A percentile compares a stretch with the other conserved stretches of the same genome.
Evolutionary conservation across 2,329 filamentous ascomycete genomes (phyloP).

Genomic region (Xylaria digitata): DNA sequence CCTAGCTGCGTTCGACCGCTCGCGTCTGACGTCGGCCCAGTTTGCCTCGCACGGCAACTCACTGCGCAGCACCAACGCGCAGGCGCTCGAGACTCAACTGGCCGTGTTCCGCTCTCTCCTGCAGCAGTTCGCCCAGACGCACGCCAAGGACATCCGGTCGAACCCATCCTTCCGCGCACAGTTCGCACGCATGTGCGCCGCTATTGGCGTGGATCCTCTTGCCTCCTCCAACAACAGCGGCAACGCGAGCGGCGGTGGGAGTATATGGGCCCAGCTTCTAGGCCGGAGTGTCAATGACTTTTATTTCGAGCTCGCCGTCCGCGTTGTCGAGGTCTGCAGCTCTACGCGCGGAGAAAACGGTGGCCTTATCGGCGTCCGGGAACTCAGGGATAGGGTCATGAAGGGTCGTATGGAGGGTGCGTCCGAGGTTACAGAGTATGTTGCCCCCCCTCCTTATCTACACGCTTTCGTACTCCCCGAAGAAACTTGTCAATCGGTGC

Average conservation of each 20-base stretch:
- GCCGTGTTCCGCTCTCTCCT: conserved; percentile 95
- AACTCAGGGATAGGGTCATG: conserved; percentile 81
- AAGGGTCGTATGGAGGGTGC: conserved; percentile 79
- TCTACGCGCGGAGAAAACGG: conserved; percentile 91
- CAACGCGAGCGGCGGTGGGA: conserved; percentile 65
- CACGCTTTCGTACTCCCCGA: background rate
- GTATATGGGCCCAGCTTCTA: conserved; percentile 92
- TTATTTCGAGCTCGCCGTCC: conserved; percentile 97
- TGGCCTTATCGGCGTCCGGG: conserved; percentile 84
- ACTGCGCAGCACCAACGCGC: conserved; percentile 85
- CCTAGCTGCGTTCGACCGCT: conserved; percentile 88
- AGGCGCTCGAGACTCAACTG: conserved; percentile 90
- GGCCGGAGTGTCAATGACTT: conserved; percentile 96
- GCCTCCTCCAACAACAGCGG: conserved; percentile 65
- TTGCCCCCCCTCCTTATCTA: conserved; percentile 22
- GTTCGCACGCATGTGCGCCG: conserved; percentile 97
- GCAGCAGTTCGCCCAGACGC: conserved; percentile 93
- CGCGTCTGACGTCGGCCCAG: conserved; percentile 84
- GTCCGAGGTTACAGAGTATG: conserved; percentile 81
- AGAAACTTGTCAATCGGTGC: background rate
- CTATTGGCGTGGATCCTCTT: conserved; percentile 94
- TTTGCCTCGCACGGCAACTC: conserved; percentile 90
- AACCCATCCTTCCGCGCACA: conserved; percentile 95
- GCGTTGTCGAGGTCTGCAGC: conserved; percentile 91
- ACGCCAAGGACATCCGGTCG: conserved; percentile 94